Percentiles rank a stretch among this genome's conserved stretches.
phyloP scores from a whole-genome alignment of 164 flowering plant species.

The Chimonanthus praecox region DNA sequence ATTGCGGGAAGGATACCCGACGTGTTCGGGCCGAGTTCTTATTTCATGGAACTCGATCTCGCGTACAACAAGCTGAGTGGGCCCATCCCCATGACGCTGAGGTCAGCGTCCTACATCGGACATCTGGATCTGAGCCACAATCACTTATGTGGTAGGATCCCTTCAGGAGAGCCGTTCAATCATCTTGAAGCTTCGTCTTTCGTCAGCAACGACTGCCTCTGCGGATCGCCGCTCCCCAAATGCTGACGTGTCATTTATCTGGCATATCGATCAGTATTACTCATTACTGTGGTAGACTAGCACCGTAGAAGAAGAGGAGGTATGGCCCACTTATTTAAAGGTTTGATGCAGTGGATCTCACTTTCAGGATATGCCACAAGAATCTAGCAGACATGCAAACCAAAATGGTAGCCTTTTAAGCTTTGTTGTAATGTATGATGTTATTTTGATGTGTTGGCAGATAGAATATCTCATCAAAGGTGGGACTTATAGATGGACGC shows the following conservation, averaged over 20 bases:
- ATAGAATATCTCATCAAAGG: not conserved
- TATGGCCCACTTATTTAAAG: not conserved
- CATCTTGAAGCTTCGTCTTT: slow-evolving; percentile 85
- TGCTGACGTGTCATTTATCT: slow-evolving; percentile 23
- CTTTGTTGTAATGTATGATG: not conserved
- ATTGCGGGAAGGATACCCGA: slow-evolving; percentile 67
- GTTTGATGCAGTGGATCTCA: not conserved
- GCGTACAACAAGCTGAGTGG: slow-evolving; percentile 58
- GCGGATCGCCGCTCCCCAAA: slow-evolving; percentile 71
- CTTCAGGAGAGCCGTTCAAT: slow-evolving; percentile 63
- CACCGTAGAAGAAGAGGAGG: no score
- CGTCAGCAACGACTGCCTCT: slow-evolving; percentile 64
- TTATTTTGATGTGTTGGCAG: not conserved
- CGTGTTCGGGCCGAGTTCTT: slow-evolving; percentile 59
- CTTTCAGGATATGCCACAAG: not conserved
- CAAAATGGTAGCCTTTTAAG: not conserved
- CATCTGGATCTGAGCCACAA: slow-evolving; percentile 86
- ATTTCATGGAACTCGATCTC: slow-evolving; percentile 65
- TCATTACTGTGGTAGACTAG: no score
- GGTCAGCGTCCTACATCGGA: slow-evolving; percentile 61
- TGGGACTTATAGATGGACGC: not conserved
- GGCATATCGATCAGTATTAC: no score
- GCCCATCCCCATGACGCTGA: slow-evolving; percentile 51
- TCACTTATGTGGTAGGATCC: slow-evolving; percentile 76
- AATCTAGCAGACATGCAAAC: not conserved